Conservation (phyloP, 2,329 filamentous ascomycete species). For the Paraconiothyrium brasiliense region DNA sequence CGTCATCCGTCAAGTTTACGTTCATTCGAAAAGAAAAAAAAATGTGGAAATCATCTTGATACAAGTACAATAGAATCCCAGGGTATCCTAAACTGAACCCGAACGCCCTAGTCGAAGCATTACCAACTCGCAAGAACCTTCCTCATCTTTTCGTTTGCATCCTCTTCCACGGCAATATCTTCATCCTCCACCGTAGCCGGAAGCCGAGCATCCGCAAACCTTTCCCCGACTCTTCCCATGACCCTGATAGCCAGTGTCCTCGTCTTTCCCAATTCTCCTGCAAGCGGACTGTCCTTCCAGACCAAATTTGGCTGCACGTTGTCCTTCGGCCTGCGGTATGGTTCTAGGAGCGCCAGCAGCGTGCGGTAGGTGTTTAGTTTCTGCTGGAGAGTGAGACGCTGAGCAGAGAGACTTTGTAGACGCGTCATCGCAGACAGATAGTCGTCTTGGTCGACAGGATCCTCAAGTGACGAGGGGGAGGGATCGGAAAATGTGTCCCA, state of each 20-base stretch:
- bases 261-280: slow-evolving; percentile 73
- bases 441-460: slow-evolving; percentile 35
- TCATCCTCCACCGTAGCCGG: slow-evolving; percentile 29
- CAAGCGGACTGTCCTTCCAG: slow-evolving; percentile 70
- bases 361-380: slow-evolving; percentile 59
- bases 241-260: slow-evolving; percentile 62
- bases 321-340: slow-evolving; percentile 59
- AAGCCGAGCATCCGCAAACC: slow-evolving; percentile 39
- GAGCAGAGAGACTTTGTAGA: slow-evolving; percentile 59
- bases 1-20: not conserved
- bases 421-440: slow-evolving; percentile 53
- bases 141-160: slow-evolving; percentile 37
- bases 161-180: slow-evolving; percentile 32
- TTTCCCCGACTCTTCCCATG: slow-evolving; percentile 45
- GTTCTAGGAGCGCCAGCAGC: slow-evolving; percentile 62
- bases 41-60: not conserved
- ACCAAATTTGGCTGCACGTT: slow-evolving; percentile 72
- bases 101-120: slow-evolving; percentile 7
- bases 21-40: not conserved
- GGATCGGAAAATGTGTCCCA: slow-evolving; percentile 38
- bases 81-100: slow-evolving; percentile 14
- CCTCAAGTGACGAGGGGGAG: slow-evolving; percentile 11
- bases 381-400: slow-evolving; percentile 60
- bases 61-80: not conserved
- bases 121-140: slow-evolving; percentile 38